phyloP scores from a whole-genome alignment of 1,139 yeast species.

The Pichia sp. region DNA sequence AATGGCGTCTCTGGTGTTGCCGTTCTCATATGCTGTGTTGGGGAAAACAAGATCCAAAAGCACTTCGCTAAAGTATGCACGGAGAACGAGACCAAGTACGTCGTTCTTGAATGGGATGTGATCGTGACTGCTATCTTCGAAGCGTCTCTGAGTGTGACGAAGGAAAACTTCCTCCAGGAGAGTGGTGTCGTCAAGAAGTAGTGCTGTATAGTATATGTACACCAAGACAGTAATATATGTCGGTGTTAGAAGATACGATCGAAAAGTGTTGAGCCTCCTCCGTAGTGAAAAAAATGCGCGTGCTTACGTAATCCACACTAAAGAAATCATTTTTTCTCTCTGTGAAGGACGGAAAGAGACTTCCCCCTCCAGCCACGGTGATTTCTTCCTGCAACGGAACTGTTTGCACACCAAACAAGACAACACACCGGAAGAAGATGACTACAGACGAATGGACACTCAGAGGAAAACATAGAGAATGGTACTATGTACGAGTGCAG shows the following conservation, averaged over 20 bases:
- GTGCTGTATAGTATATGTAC: too few relatives aligned
- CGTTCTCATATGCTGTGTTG: slow-evolving; percentile 28
- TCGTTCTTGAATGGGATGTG: slow-evolving; percentile 67
- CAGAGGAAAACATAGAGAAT: slow-evolving; percentile 6
- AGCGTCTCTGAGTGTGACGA: slow-evolving; percentile 4
- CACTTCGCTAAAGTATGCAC: slow-evolving; percentile 38
- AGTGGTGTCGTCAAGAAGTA: slow-evolving; percentile 1
- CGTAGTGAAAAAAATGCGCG: too few relatives aligned
- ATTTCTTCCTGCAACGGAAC: too few relatives aligned
- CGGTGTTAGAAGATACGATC: too few relatives aligned
- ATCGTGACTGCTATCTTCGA: slow-evolving; percentile 58
- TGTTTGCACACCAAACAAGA: background rate
- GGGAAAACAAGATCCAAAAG: slow-evolving; percentile 45
- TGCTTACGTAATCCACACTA: too few relatives aligned
- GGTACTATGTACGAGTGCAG: slow-evolving; percentile 13
- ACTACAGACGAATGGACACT: slow-evolving; percentile 3
- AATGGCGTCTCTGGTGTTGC: slow-evolving; percentile 14
- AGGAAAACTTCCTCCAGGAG: slow-evolving; percentile 1
- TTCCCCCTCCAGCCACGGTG: too few relatives aligned
- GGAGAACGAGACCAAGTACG: slow-evolving; percentile 23
- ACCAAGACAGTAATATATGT: too few relatives aligned
- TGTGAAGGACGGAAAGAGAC: background rate
- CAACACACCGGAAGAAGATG: background rate
- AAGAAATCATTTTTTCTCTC: too few relatives aligned
- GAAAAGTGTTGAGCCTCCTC: too few relatives aligned